Percentiles rank a stretch among this genome's conserved stretches.
Conservation (phyloP, 2,329 filamentous ascomycete species). For the Monascus ruber region DNA sequence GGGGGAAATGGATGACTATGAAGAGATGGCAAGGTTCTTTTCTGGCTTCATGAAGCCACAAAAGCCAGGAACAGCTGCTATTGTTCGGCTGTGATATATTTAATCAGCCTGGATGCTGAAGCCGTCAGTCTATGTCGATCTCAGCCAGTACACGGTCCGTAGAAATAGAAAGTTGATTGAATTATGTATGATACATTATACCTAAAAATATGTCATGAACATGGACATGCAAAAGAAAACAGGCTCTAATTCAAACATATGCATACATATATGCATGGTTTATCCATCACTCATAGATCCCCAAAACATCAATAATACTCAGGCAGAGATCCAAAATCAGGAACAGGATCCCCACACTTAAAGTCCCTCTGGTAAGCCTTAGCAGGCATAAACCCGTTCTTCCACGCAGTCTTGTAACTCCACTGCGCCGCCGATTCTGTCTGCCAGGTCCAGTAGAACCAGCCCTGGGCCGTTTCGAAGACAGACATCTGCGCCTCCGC, state of each 20-base stretch:
- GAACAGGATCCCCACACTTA: constrained; percentile 45
- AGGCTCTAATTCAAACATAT: no score
- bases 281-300: no score
- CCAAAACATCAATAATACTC: constrained; percentile 29
- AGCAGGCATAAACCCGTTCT: constrained; percentile 64
- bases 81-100: no score
- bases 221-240: no score
- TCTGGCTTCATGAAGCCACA: not conserved
- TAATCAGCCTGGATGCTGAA: no score
- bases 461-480: constrained; percentile 88
- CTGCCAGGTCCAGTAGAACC: constrained; percentile 99
- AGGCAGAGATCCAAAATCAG: constrained; percentile 33
- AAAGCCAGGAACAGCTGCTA: no score
- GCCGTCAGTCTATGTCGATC: no score
- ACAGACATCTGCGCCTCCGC: constrained; percentile 92
- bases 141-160: no score
- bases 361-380: constrained; percentile 63
- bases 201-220: no score
- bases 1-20: not conserved
- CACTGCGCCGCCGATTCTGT: constrained; percentile 79
- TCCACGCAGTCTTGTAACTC: constrained; percentile 56
- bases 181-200: no score
- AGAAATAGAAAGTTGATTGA: no score
- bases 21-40: not conserved
- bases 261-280: no score